Evolutionary conservation across 2,329 filamentous ascomycete species (phyloP).

Genomic region (Thermothelomyces thermophilus): DNA sequence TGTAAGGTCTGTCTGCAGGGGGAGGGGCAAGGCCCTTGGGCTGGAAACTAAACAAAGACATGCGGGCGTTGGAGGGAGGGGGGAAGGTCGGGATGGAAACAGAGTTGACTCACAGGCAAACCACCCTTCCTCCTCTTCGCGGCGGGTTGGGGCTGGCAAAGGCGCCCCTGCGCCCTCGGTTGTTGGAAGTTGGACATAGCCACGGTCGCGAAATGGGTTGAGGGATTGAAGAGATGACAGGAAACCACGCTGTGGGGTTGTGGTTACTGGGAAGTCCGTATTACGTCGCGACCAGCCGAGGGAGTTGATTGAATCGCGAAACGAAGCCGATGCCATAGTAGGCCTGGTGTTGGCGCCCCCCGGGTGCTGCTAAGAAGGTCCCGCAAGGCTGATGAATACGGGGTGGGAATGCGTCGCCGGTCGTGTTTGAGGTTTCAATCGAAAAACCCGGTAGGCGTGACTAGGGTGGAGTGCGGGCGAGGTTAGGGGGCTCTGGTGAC

Average conservation of each 20-base stretch:
- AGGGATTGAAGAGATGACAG: slow-evolving; percentile 74
- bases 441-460: neutral
- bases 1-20: slow-evolving; percentile 36
- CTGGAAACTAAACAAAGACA: slow-evolving; percentile 14
- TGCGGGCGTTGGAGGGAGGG: slow-evolving; percentile 7
- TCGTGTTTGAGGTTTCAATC: slow-evolving; percentile 1
- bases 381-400: neutral
- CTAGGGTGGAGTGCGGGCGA: neutral
- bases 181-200: slow-evolving; percentile 86
- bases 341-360: neutral
- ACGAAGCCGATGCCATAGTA: slow-evolving; percentile 76
- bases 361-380: too few relatives aligned
- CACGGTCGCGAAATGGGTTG: slow-evolving; percentile 80
- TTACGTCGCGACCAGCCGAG: slow-evolving; percentile 89
- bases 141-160: slow-evolving; percentile 72
- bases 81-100: slow-evolving; percentile 20
- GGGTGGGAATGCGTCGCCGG: neutral
- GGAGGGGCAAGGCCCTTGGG: slow-evolving; percentile 31
- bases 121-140: slow-evolving; percentile 93
- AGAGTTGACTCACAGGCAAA: slow-evolving; percentile 75
- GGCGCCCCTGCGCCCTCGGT: slow-evolving; percentile 77
- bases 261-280: slow-evolving; percentile 67
- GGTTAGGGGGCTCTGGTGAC: slow-evolving; percentile 14
- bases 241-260: slow-evolving; percentile 63
- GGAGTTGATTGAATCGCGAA: slow-evolving; percentile 91